Conservation (phyloP, 1,284 basidiomycete genomes). For the Exobasidium rhododendri region DNA sequence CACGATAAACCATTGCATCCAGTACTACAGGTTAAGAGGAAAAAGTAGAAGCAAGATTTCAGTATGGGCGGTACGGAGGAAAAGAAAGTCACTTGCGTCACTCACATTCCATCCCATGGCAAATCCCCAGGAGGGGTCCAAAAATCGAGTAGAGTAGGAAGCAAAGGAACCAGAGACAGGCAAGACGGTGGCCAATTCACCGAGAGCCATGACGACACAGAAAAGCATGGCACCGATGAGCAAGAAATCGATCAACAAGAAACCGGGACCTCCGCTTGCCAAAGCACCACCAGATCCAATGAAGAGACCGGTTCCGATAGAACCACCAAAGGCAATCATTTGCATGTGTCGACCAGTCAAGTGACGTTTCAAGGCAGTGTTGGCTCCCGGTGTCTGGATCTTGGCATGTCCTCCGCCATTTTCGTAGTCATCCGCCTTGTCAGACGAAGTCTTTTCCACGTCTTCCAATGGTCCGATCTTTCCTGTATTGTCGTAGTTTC, state of each 20-base stretch:
- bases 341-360: conserved; percentile 43
- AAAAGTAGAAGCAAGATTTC: too few relatives aligned
- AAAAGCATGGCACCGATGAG: conserved; percentile 52
- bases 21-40: too few relatives aligned
- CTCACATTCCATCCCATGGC: conserved; percentile 51
- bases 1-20: conserved; percentile 48
- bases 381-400: conserved; percentile 9
- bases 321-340: conserved; percentile 61
- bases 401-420: conserved; percentile 19
- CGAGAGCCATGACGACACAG: conserved; percentile 53
- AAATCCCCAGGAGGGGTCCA: conserved; percentile 47
- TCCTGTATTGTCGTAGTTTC: neutral
- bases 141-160: conserved; percentile 40
- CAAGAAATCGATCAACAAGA: conserved; percentile 52
- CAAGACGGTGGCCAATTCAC: conserved; percentile 41
- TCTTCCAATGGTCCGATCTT: neutral
- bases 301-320: conserved; percentile 59
- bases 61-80: too few relatives aligned
- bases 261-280: conserved; percentile 58
- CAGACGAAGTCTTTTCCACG: neutral
- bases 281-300: conserved; percentile 59
- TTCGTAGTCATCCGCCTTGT: conserved; percentile 8
- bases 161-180: conserved; percentile 47
- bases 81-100: too few relatives aligned
- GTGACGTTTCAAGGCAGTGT: conserved; percentile 35